Evolutionary conservation across 2,329 filamentous ascomycete genomes (phyloP), one percentile per base, ranked within the genome.

Genomic region (Fusarium pininemorale): DNA sequence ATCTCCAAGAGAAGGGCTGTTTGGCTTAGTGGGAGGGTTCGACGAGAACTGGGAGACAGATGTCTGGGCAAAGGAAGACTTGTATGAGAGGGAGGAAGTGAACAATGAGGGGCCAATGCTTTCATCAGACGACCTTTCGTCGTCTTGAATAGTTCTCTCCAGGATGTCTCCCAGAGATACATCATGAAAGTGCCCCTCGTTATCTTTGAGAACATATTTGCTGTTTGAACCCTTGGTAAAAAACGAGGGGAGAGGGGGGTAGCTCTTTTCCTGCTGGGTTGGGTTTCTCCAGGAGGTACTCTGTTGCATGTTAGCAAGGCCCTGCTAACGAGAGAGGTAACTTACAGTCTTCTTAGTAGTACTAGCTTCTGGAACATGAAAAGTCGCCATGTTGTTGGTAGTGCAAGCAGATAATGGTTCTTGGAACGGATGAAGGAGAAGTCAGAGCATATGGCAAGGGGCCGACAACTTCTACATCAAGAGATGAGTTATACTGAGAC

Each of bases 61-160:
- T 24, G 69, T 72, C 37, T 72, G 69, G 18, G 65, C 53, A 51
- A 69, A 72, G 15, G 65, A 73, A 22, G 68, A 72, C 44, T 72
- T 72, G 53, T 72, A 72, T 24, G 68, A 72, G 9, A 50, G 63
- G 5, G 63, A 67, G 55, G 68, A 57, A 32, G 57, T 57, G 24
- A 67, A 61, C 10, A 71, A 12, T 10, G 69, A 67, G 24, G 63
- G 68, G 18, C 50, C 47, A 37, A 37, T 51, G 42, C 69, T 72
- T 26, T 72, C 54, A 15, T 59, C 51, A 14, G 68, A 72, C 11
- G 69, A 72, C 16, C 35, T 55, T 13, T 18, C 15, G 4, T 72
- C 69, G 14, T 72, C 58, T 8, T 60, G 54, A 20, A 45, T 68
- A 14, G 48, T 44, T 32, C 44, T 70, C 16, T 59, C 32, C 7